These are phyloP conservation scores for Pseudogymnoascus sp. DNA, from an alignment of 2,329 filamentous ascomycete species.

Conservation along the genomic window DNA sequence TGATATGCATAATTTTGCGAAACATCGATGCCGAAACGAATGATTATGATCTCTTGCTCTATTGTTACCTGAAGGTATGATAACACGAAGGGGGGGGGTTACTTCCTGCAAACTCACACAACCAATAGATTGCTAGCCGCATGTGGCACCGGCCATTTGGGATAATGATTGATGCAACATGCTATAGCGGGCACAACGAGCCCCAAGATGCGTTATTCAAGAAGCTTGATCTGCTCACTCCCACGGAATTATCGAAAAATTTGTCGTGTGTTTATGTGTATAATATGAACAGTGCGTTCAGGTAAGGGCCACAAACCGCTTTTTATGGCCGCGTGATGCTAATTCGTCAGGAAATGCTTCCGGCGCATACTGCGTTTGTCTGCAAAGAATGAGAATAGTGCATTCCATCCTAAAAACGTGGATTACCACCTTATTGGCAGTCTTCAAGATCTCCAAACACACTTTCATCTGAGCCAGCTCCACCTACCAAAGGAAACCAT, in stretches of 20 bases:
- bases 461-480: constrained; percentile 59
- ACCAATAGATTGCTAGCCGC: constrained; percentile 53
- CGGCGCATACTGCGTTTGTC: constrained; percentile 54
- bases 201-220: constrained; percentile 58
- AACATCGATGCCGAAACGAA: constrained; percentile 59
- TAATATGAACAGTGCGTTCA: constrained; percentile 66
- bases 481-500: constrained; percentile 64
- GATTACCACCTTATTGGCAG: constrained; percentile 60
- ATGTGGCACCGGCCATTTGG: constrained; percentile 64
- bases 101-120: constrained; percentile 9
- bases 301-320: constrained; percentile 38
- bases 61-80: constrained; percentile 58
- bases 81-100: neutral
- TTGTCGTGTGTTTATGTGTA: constrained; percentile 59
- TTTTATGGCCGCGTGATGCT: neutral
- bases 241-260: constrained; percentile 51
- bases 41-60: constrained; percentile 58
- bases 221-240: constrained; percentile 54
- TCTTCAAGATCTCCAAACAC: constrained; percentile 55
- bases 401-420: constrained; percentile 57
- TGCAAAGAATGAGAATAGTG: constrained; percentile 50
- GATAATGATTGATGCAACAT: constrained; percentile 61
- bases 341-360: constrained; percentile 48
- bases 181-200: constrained; percentile 60
- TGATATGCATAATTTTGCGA: constrained; percentile 61